phyloP scores from a whole-genome alignment of 805 yeast genomes.

The Candida michaelii region DNA sequence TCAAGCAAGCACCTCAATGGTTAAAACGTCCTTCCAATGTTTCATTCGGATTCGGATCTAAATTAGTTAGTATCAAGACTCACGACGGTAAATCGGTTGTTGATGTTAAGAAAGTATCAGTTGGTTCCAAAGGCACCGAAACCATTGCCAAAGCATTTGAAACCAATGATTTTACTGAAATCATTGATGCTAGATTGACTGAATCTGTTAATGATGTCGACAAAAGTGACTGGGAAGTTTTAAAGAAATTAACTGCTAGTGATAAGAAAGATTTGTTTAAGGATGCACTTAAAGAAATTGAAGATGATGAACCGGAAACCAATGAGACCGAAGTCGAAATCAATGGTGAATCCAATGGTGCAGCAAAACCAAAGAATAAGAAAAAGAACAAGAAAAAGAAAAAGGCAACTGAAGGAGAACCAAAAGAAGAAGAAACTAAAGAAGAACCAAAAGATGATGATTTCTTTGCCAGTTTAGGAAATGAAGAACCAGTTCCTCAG shows the following conservation, averaged over 20 bases:
- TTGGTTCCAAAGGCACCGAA: slow-evolving; percentile 32
- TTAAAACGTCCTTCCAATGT: slow-evolving; percentile 70
- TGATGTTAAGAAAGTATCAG: slow-evolving; percentile 41
- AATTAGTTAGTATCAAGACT: slow-evolving; percentile 59
- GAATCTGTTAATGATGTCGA: slow-evolving; percentile 23
- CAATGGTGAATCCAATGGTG: slow-evolving; percentile 5
- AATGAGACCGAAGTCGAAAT: slow-evolving; percentile 9
- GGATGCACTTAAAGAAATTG: slow-evolving; percentile 19
- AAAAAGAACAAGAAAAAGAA: not conserved
- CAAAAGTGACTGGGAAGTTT: slow-evolving; percentile 64
- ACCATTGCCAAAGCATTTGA: slow-evolving; percentile 58
- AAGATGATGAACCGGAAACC: slow-evolving; percentile 4
- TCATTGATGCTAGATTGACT: slow-evolving; percentile 55
- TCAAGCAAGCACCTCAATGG: slow-evolving; percentile 89
- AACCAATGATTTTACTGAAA: slow-evolving; percentile 49
- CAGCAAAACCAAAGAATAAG: too few relatives aligned
- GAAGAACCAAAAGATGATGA: slow-evolving; percentile 21
- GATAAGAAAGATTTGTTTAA: slow-evolving; percentile 54
- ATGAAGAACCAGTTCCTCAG: slow-evolving; percentile 11
- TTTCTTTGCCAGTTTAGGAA: slow-evolving; percentile 38
- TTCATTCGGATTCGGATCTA: slow-evolving; percentile 92
- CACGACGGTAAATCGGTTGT: slow-evolving; percentile 42
- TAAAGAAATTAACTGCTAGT: slow-evolving; percentile 49
- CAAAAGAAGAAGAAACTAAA: slow-evolving; percentile 15
- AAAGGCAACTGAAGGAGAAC: slow-evolving; percentile 1